Base-by-base conservation (phyloP, 495 filamentous ascomycete species). In the Aspergillus ellipticus region DNA sequence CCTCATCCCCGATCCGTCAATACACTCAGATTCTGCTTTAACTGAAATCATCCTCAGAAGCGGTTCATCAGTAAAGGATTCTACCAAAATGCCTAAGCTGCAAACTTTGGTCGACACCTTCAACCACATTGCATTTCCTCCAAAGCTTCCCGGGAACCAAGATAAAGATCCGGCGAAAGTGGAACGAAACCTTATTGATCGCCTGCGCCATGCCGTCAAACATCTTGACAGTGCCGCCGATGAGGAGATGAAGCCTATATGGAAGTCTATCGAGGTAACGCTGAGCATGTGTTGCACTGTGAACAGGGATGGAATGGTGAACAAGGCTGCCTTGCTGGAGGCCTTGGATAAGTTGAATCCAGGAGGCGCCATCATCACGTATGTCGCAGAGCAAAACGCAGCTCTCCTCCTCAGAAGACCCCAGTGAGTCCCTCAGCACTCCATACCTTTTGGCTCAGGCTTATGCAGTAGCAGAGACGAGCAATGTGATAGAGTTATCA, bases 341-440 rank as follows among this genome's bases (percentile, higher is more conserved):
- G 66, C 65, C n/a, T 62, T 82, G 8, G 17, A 55, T 1, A 43
- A 55, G 0, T 60, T 82, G 4, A 46, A 72, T 13, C 51, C 54
- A 1, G 51, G 64, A 15, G 54, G 63, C 42, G 55, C 66, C 15
- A 57, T 85, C 15, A 73, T 82, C 15, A 42, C 84, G 6, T 64
- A 82, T 62, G 59, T 86, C 19, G 55, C 62, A 4, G 70, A 75
- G 43, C 83, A 85, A 56, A 86, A 85, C 73, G 79, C 83, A 3
- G 81, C 71, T 10, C 50, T 85, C 11, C 58, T 85, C 5, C 67
- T 86, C 26, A 73, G 75, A 37, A 64, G 70, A 11, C 31, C 28
- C 3, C 13, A 49, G 79, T 80, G 58, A 73, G 79, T 74, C 16
- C 3, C 17, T 8, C 13, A 16, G 22, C 21, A 17, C 33, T 24